Evolutionary conservation across 2,329 filamentous ascomycete genomes (phyloP), one percentile per base, ranked within the genome.

Genomic region (Alternaria consortialis): DNA sequence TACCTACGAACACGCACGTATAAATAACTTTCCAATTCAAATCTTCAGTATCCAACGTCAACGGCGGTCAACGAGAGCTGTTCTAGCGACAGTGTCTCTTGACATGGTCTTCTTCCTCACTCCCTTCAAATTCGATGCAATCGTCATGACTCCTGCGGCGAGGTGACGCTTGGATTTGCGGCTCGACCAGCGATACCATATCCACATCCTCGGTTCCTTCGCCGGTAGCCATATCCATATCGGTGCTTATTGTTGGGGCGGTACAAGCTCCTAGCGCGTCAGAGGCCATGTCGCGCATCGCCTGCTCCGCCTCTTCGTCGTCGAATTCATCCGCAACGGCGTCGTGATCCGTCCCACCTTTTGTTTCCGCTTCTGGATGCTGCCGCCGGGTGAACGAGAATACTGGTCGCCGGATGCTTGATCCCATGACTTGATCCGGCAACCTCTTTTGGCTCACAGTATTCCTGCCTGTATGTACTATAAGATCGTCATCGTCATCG

Each of bases 1-100:
- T 36, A 0, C 8, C 5, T 17, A 34, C 20, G 5, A 0, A 48
- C 12, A 0, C 13, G 9, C 27, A 1, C 8, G 8, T 50, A 37
- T 25, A 2, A 8, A 37, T 37, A 50, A 13, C 20, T 25, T 50
- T 27, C 46, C 20, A 1, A 36, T n/a, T 37, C 32, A 25, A 36
- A 0, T 25, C 6, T 36, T 11, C 20, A 7, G 13, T 25, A 27
- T 12, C 12, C 32, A 50, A 37, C 9, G 20, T 7, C 15, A 5
- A 8, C 23, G n/a, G 0, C 20, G 11, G 20, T 50, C 8, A 50
- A 37, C 32, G 20, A 9, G 11, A 25, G 23, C 20, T 37, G 2
- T 12, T 9, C 32, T 37, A 36, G 2, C 25, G 31, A 11, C 46
- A 25, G 7, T 3, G 23, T 27, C 32, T 37, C 32, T 50, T 50